Evolutionary conservation across 2,329 filamentous ascomycete species (phyloP).

Genomic region (Fusarium scirpi): DNA sequence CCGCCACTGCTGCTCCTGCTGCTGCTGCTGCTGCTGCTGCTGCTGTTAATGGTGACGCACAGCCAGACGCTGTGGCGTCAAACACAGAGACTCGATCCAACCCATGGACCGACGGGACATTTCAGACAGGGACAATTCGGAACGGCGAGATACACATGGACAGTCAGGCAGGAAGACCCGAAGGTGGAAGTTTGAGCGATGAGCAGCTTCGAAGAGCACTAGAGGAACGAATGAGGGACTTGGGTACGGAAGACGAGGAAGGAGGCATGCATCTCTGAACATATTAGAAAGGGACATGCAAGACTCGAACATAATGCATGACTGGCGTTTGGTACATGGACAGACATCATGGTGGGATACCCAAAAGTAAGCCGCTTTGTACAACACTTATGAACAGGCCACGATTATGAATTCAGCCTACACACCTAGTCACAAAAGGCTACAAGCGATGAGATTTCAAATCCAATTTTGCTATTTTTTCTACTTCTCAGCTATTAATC

Average conservation of each 20-base stretch:
- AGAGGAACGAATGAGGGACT: slow-evolving; percentile 64
- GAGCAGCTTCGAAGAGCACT: slow-evolving; percentile 69
- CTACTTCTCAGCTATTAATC: slow-evolving; percentile 29
- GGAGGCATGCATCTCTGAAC: slow-evolving; percentile 71
- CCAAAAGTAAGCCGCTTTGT: slow-evolving; percentile 22
- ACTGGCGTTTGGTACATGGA: slow-evolving; percentile 45
- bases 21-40: slow-evolving; percentile 15
- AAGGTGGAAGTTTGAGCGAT: slow-evolving; percentile 65
- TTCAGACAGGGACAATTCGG: slow-evolving; percentile 69
- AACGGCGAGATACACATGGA: slow-evolving; percentile 64
- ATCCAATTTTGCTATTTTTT: slow-evolving; percentile 43
- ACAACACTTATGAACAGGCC: not conserved
- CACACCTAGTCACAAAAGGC: slow-evolving; percentile 4
- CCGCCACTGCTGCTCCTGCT: slow-evolving; percentile 7
- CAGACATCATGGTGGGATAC: slow-evolving; percentile 40
- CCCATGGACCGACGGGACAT: slow-evolving; percentile 73
- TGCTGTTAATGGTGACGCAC: slow-evolving; percentile 36
- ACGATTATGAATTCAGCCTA: not conserved
- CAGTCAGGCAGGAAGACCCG: slow-evolving; percentile 35
- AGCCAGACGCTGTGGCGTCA: not conserved
- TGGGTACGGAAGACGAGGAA: slow-evolving; percentile 60
- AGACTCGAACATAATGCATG: slow-evolving; percentile 24
- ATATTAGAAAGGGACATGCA: not conserved
- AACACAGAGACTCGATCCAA: slow-evolving; percentile 47
- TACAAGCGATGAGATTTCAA: slow-evolving; percentile 10